Evolutionary conservation across 495 filamentous ascomycete species (phyloP), one percentile per base, ranked within the genome.

Genomic region (Hypoxylon crocopeplum): DNA sequence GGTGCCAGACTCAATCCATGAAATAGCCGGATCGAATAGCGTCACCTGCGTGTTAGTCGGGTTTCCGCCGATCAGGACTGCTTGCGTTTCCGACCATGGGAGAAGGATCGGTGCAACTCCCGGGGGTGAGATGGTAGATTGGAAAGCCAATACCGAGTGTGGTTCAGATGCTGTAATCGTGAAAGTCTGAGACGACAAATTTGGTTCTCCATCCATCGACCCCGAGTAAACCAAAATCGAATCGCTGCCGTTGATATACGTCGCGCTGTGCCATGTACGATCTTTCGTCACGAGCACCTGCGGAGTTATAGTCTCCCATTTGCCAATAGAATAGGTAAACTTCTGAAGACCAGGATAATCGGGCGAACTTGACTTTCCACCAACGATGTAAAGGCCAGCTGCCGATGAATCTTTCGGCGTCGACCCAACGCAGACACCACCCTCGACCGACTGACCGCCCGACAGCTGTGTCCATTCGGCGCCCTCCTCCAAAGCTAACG

Each of bases 221-320:
- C 94, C 94, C 17, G 85, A 90, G 70, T 94, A 98, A 8, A 96
- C 74, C 32, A 97, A 75, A 45, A 98, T 89, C 11, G 84, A 81
- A 38, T 86, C 80, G 12, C 85, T 85, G 34, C 78, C 75, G 60
- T 88, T 81, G 17, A 98, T 70, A 68, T 90, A 98, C 7, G 82
- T 82, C 11, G 89, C 90, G 56, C 84, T 86, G 68, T 98, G 94
- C 52, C 81, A 80, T 54, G 83, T 75, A 32, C 89, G 85, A 63
- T 92, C 84, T 60, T 86, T 79, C 24, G 90, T 84, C 16, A 88
- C 83, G 2, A 69, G 51, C 1, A 72, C 69, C 5, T 75, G 55
- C 5, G 87, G 78, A 29, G 63, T 65, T 25, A 96, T 76, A 2
- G 81, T 85, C 58, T 89, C 81, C 94, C 94, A 98, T 63, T 80